A percentile compares a stretch with the other conserved stretches of the same genome.
Evolutionary conservation across 2,329 filamentous ascomycete genomes (phyloP).

Genomic region (Talaromyces funiculosus): DNA sequence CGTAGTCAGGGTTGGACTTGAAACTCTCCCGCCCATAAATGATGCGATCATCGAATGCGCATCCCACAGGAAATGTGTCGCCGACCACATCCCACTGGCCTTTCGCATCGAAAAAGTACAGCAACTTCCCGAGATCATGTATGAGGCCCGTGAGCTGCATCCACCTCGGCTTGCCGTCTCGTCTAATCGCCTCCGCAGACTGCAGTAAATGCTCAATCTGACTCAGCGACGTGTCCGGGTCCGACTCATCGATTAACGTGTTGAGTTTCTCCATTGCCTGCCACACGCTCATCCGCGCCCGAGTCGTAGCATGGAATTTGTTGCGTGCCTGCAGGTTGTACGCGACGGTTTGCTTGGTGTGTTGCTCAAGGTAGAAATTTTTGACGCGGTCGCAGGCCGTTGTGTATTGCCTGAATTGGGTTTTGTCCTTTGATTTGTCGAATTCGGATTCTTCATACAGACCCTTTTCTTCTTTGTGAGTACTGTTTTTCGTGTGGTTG

Average conservation of each 20-base stretch:
- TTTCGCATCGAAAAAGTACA: conserved; percentile 60
- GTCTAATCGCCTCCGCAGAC: conserved; percentile 80
- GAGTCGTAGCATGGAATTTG: conserved; percentile 60
- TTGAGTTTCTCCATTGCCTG: conserved; percentile 89
- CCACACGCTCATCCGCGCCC: conserved; percentile 79
- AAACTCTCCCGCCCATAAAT: conserved; percentile 75
- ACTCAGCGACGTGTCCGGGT: conserved; percentile 79
- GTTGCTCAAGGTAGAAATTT: conserved; percentile 72
- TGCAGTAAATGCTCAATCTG: conserved; percentile 90
- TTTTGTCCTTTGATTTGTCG: conserved; percentile 71
- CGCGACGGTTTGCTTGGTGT: conserved; percentile 53
- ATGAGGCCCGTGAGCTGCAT: conserved; percentile 47
- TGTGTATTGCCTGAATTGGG: conserved; percentile 75
- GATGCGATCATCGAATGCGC: conserved; percentile 59
- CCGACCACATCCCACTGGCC: conserved; percentile 94
- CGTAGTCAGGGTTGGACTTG: conserved; percentile 65
- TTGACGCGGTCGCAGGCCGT: conserved; percentile 78
- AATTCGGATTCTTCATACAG: conserved; percentile 58
- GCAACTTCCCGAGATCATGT: conserved; percentile 43
- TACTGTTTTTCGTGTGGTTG: conserved; percentile 46
- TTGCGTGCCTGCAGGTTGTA: conserved; percentile 80
- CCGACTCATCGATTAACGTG: conserved; percentile 82
- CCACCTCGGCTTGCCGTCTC: conserved; percentile 55
- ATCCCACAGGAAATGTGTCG: conserved; percentile 45
- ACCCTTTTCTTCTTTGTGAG: conserved; percentile 23